These are phyloP conservation scores for Cocos nucifera DNA, from an alignment of 176 grass and related monocot genomes.

Conservation along the genomic window DNA sequence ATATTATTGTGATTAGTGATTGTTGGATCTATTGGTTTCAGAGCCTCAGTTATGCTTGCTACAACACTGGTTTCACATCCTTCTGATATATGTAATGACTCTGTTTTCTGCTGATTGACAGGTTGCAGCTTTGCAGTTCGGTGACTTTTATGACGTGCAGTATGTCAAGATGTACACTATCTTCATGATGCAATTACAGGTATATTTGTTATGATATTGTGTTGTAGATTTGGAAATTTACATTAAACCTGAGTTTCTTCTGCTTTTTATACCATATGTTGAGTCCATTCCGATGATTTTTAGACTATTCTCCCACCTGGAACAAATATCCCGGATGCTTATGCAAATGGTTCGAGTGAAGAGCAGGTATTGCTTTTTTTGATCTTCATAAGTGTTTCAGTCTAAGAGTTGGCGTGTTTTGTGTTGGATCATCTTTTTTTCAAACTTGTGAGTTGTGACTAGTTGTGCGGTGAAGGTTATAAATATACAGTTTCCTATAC, in stretches of 20 bases:
- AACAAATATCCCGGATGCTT: slow-evolving; percentile 77
- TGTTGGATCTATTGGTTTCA: too few species aligned
- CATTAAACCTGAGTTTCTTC: slow-evolving; percentile 4
- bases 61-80: too few species aligned
- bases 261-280: not conserved
- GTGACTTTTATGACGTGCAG: slow-evolving; percentile 90
- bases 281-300: slow-evolving; percentile 3
- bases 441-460: too few species aligned
- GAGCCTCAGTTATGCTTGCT: too few species aligned
- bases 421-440: too few species aligned
- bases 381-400: not conserved
- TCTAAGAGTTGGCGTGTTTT: too few species aligned
- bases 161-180: slow-evolving; percentile 98
- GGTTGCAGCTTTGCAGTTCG: slow-evolving; percentile 97
- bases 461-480: too few species aligned
- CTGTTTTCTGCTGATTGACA: slow-evolving; percentile 25
- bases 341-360: slow-evolving; percentile 94
- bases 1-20: too few species aligned
- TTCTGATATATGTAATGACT: too few species aligned
- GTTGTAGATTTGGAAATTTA: slow-evolving; percentile 5
- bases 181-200: slow-evolving; percentile 95
- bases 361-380: slow-evolving; percentile 53
- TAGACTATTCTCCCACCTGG: slow-evolving; percentile 84
- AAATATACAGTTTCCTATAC: not conserved
- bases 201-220: slow-evolving; percentile 11